phyloP scores from a whole-genome alignment of 164 flowering plant genomes.

The Umbellularia californica region DNA sequence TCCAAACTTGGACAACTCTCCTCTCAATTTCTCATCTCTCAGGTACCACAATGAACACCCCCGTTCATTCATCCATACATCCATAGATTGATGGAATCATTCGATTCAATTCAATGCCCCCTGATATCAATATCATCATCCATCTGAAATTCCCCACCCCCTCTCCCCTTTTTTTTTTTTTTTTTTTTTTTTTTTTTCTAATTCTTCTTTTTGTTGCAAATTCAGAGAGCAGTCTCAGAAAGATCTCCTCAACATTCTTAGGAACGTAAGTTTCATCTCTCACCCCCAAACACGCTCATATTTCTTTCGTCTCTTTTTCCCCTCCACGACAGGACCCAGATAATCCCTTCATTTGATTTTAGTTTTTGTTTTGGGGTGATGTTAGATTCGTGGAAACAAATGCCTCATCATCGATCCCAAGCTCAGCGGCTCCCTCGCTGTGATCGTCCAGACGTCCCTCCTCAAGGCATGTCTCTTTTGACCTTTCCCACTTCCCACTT shows the following conservation, averaged over 20 bases:
- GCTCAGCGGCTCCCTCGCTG: slow-evolving; percentile 83
- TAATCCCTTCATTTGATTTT: no score
- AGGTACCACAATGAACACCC: slow-evolving; percentile 20
- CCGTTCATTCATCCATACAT: neutral
- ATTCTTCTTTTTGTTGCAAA: neutral
- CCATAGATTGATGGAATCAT: neutral
- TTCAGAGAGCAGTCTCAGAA: slow-evolving; percentile 83
- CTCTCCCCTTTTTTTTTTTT: no score
- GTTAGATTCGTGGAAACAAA: slow-evolving; percentile 80
- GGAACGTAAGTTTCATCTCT: slow-evolving; percentile 45
- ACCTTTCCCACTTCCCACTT: neutral
- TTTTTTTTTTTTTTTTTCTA: neutral
- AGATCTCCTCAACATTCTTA: slow-evolving; percentile 76
- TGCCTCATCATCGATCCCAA: slow-evolving; percentile 85
- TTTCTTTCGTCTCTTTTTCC: no score
- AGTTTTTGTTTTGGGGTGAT: neutral
- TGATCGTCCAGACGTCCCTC: slow-evolving; percentile 63
- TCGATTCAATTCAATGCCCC: no score
- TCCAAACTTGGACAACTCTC: slow-evolving; percentile 80
- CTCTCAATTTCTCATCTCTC: slow-evolving; percentile 61
- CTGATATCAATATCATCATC: no score
- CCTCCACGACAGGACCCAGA: no score
- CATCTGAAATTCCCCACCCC: no score
- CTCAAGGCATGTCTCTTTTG: slow-evolving; percentile 47
- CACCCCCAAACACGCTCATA: no score